A percentile compares a stretch with the other conserved stretches of the same genome.
Evolutionary conservation across 2,329 filamentous ascomycete genomes (phyloP).

Genomic region (Onygena corvina): DNA sequence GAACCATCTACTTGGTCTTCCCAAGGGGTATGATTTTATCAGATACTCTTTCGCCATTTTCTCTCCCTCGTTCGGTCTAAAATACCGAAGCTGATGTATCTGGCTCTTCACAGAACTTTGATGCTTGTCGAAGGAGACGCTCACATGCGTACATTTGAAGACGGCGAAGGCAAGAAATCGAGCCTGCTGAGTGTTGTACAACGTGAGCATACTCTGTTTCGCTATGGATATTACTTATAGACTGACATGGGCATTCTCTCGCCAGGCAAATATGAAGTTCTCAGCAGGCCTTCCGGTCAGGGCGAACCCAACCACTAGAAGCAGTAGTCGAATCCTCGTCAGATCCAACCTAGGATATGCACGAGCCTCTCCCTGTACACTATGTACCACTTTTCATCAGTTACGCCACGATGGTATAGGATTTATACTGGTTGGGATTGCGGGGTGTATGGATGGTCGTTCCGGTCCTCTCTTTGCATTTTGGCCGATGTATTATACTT

Average conservation of each 20-base stretch:
- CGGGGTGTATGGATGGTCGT: too few relatives aligned
- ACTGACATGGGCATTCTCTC: neutral
- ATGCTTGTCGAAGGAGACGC: constrained; percentile 79
- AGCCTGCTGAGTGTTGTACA: constrained; percentile 60
- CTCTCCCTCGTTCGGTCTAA: neutral
- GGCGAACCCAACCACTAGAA: neutral
- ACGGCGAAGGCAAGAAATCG: constrained; percentile 54
- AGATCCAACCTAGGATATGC: too few relatives aligned
- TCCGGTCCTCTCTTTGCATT: too few relatives aligned
- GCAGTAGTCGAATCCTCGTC: neutral
- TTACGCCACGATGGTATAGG: too few relatives aligned
- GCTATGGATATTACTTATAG: neutral
- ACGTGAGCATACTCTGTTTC: constrained; percentile 46
- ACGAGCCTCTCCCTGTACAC: too few relatives aligned
- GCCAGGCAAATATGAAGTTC: neutral
- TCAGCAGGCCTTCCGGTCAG: neutral
- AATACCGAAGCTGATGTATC: neutral
- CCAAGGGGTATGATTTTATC: constrained; percentile 58
- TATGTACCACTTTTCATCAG: too few relatives aligned
- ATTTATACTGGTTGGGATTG: too few relatives aligned
- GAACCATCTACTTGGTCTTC: constrained; percentile 59
- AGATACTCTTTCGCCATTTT: neutral
- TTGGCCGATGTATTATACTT: neutral
- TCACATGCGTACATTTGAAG: constrained; percentile 53
- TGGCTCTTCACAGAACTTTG: constrained; percentile 46